Evolutionary conservation across 352 stramenopile genomes (phyloP), one percentile per base, ranked within the genome.

Genomic region (Globisporangium iwayamae): DNA sequence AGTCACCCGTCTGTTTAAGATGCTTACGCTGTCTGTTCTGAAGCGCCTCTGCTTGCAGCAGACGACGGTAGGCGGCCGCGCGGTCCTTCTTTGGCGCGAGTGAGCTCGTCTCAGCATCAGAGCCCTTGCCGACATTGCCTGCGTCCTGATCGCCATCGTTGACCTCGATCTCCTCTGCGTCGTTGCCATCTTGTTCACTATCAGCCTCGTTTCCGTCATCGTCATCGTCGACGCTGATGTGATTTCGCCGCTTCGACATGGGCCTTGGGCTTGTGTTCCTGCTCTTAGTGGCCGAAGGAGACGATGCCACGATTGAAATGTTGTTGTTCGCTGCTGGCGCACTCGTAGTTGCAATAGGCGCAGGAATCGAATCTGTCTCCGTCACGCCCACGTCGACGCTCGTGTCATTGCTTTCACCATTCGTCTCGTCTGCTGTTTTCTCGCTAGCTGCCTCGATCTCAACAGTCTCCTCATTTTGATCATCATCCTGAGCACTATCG

Each of bases 131-230:
- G 6, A 28, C 60, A 50, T 62, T 22, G 14, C 28, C 43, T 28
- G 18, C 41, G 1, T 72, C 56, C 9, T 73, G 64, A 3, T 68
- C 60, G 0, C 46, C 60, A 8, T 72, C 65, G 30, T 71, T 67
- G 13, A 69, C 62, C 2, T 74, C 67, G 9, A 70, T 61, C 2
- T 80, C 67, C n/a, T 67, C 68, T 10, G 72, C 68, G 0, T 80
- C 67, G 16, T 69, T 71, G 14, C 72, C 70, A 47, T 89, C 81
- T 43, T 84, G 68, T 60, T 83, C 69, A 32, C 78, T 87, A 54
- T 89, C 80, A 0, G 80, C 79, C 43, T 88, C 79, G 46, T 87
- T 88, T 2, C 75, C 74, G 36, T 89, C 78, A 28, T 87, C 71
- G 0, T 70, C 71, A 32, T 81, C 71, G 20, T 72, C 66, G 11